Percentiles rank a stretch among this genome's conserved stretches.
phyloP scores from a whole-genome alignment of 129 eudicot species.

The sunflower (Helianthus annuus) region DNA sequence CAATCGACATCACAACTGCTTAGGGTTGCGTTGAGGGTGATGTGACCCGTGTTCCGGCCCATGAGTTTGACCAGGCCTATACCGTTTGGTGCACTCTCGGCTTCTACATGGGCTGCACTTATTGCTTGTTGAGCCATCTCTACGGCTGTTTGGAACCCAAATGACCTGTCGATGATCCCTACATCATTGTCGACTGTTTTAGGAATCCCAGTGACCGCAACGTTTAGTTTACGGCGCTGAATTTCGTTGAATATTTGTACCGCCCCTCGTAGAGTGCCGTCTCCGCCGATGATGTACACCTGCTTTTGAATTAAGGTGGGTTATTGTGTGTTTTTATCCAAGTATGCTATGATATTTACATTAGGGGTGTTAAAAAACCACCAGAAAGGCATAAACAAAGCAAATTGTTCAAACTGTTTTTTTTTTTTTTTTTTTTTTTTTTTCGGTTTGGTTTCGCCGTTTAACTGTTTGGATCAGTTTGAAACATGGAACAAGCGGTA shows the following conservation, averaged over 20 bases:
- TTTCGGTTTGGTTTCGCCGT: no score
- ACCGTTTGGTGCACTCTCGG: slow-evolving; percentile 82
- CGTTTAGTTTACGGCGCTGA: slow-evolving; percentile 46
- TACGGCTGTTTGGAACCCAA: slow-evolving; percentile 89
- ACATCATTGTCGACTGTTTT: slow-evolving; percentile 89
- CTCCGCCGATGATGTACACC: slow-evolving; percentile 85
- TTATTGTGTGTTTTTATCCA: neutral
- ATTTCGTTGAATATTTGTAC: slow-evolving; percentile 66
- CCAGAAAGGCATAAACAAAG: no score
- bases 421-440: no score
- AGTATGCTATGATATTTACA: neutral
- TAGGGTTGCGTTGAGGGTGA: slow-evolving; percentile 74
- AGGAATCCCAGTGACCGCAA: slow-evolving; percentile 63
- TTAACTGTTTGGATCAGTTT: no score
- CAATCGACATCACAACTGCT: slow-evolving; percentile 90
- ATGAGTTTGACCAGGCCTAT: slow-evolving; percentile 82
- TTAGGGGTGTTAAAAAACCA: no score
- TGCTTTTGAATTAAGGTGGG: slow-evolving; percentile 7
- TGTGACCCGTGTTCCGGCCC: slow-evolving; percentile 88
- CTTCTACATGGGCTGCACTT: slow-evolving; percentile 79
- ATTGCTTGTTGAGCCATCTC: slow-evolving; percentile 90
- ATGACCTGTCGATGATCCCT: slow-evolving; percentile 72
- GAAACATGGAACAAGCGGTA: neutral
- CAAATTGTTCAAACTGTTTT: neutral
- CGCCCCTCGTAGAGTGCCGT: slow-evolving; percentile 85